Conservation (phyloP, 768 basidiomycete species). For the Phaeolepiota aurea region DNA sequence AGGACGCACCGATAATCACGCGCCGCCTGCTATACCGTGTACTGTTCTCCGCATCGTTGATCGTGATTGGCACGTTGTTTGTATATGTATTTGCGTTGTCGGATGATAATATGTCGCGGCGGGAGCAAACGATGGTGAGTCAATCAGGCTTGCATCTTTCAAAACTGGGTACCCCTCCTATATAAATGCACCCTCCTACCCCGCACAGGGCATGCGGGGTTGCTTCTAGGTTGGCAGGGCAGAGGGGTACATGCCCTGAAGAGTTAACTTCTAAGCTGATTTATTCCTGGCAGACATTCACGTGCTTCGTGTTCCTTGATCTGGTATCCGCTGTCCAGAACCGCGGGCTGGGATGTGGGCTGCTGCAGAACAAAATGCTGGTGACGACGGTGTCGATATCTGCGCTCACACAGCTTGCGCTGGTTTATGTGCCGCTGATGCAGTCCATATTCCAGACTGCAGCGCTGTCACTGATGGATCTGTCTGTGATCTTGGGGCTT, state of each 20-base stretch:
- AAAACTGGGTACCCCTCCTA: too few species aligned
- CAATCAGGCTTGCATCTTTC: background rate
- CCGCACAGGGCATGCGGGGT: conserved; percentile 1
- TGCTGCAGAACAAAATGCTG: conserved; percentile 85
- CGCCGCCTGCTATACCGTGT: conserved; percentile 67
- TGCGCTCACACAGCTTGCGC: conserved; percentile 71
- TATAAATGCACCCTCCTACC: background rate
- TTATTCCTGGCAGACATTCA: conserved; percentile 71
- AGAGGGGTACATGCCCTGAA: too few species aligned
- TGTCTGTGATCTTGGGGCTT: conserved; percentile 61
- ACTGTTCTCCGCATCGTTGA: conserved; percentile 88
- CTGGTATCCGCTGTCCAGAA: conserved; percentile 92
- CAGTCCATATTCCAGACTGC: conserved; percentile 93
- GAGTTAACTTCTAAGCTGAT: background rate
- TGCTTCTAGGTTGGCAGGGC: too few species aligned
- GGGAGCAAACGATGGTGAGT: conserved; percentile 95
- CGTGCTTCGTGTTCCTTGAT: conserved; percentile 95
- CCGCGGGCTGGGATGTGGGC: conserved; percentile 79
- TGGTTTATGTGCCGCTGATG: conserved; percentile 88
- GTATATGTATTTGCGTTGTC: conserved; percentile 78
- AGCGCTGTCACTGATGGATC: conserved; percentile 58
- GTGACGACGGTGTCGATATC: conserved; percentile 83
- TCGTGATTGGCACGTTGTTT: conserved; percentile 83
- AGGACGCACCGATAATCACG: conserved; percentile 85
- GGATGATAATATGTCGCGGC: conserved; percentile 73